These are phyloP conservation scores for Penicillium soppii DNA, from an alignment of 495 filamentous ascomycete genomes.

Conservation along the genomic window DNA sequence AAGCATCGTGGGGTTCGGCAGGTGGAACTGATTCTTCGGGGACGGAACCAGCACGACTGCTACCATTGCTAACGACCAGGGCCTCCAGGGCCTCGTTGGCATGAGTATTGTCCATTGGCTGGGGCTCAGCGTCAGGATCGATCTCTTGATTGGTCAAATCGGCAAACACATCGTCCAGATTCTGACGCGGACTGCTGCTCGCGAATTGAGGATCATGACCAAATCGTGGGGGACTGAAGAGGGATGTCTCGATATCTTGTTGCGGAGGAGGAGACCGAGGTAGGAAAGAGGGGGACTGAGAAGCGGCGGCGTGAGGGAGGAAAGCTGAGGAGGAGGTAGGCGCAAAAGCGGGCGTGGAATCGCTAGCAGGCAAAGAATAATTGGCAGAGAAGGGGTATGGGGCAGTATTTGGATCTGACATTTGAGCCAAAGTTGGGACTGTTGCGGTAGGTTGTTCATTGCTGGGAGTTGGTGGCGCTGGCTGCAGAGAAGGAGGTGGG, in stretches of 20 bases:
- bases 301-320: conserved; percentile 35
- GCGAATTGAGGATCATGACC: conserved; percentile 32
- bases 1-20: conserved; percentile 2
- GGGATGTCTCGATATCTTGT: conserved; percentile 35
- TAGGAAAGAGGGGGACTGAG: conserved; percentile 42
- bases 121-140: conserved; percentile 32
- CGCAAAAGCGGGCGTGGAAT: conserved; percentile 42
- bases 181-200: conserved; percentile 43
- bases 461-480: conserved; percentile 25
- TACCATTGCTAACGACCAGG: conserved; percentile 42
- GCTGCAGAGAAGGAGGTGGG: conserved; percentile 28
- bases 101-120: conserved; percentile 46
- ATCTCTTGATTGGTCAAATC: conserved; percentile 48
- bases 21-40: conserved; percentile 11
- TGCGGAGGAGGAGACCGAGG: conserved; percentile 40
- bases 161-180: conserved; percentile 48
- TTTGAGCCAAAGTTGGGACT: conserved; percentile 37
- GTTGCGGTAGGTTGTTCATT: conserved; percentile 24
- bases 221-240: conserved; percentile 43
- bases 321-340: conserved; percentile 39
- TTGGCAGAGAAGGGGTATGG: conserved; percentile 45
- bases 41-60: conserved; percentile 25
- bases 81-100: conserved; percentile 47
- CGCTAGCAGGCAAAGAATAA: conserved; percentile 37
- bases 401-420: conserved; percentile 29